phyloP scores from a whole-genome alignment of 352 stramenopile genomes.

The Globisporangium iwayamae region DNA sequence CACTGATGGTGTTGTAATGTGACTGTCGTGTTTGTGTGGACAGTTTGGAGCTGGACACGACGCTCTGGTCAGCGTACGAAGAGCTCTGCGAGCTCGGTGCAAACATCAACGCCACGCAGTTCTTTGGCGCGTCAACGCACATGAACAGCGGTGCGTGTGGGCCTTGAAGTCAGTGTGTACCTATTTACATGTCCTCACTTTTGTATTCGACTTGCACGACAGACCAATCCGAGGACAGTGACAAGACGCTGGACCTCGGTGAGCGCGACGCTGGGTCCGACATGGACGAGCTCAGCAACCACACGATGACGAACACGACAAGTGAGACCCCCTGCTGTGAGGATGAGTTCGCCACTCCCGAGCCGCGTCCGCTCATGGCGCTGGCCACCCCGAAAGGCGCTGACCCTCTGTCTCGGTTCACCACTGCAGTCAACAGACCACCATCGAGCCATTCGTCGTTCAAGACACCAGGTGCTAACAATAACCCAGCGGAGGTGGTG shows the following conservation, averaged over 20 bases:
- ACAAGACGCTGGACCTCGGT: conserved; percentile 15
- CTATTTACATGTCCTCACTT: background rate
- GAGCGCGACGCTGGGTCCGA: conserved; percentile 14
- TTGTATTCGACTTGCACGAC: background rate
- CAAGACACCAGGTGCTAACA: conserved; percentile 27
- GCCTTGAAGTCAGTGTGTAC: background rate
- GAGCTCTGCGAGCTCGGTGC: conserved; percentile 91
- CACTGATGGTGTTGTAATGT: background rate
- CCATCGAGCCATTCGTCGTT: conserved; percentile 21
- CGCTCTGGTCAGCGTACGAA: conserved; percentile 92
- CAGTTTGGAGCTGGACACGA: conserved; percentile 88
- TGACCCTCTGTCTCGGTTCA: background rate
- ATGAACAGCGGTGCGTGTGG: conserved; percentile 24
- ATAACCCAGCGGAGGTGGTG: conserved; percentile 26
- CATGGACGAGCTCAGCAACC: conserved; percentile 23
- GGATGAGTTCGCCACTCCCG: conserved; percentile 29
- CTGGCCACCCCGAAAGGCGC: conserved; percentile 20
- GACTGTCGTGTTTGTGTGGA: background rate
- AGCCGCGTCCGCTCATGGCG: conserved; percentile 22
- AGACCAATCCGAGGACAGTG: conserved; percentile 16
- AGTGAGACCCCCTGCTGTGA: conserved; percentile 22
- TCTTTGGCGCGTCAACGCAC: conserved; percentile 57
- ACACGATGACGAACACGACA: conserved; percentile 19
- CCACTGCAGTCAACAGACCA: conserved; percentile 7
- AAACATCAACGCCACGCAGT: conserved; percentile 52